Conservation (phyloP, 345 rosid species). For the Eucalyptus sideroxylon region DNA sequence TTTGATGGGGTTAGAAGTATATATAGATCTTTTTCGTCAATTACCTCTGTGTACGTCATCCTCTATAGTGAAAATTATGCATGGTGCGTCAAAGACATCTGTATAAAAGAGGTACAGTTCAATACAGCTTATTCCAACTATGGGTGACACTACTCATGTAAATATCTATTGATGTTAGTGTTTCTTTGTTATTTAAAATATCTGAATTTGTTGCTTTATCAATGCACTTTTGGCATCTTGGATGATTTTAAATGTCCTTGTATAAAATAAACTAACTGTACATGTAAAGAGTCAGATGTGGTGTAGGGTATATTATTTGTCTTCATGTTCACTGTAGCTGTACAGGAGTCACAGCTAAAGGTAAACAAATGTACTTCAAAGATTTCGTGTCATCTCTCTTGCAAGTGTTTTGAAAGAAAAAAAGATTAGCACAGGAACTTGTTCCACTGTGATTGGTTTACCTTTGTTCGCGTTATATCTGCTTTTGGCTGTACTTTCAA, state of each 20-base stretch:
- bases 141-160: neutral
- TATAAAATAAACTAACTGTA: neutral
- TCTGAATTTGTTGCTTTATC: neutral
- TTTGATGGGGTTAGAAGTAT: neutral
- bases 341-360: neutral
- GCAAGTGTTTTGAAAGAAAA: neutral
- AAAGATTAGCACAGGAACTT: neutral
- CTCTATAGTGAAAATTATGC: neutral
- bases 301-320: neutral
- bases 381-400: neutral
- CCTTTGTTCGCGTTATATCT: neutral
- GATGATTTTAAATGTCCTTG: neutral
- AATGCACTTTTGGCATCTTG: neutral
- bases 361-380: neutral
- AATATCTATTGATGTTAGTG: neutral
- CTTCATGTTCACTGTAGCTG: neutral
- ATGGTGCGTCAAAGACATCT: neutral
- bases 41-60: neutral
- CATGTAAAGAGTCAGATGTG: neutral
- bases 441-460: neutral
- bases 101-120: neutral
- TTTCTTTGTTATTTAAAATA: neutral
- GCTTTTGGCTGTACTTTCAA: neutral
- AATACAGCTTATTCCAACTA: neutral
- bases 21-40: neutral